Evolutionary conservation across 73 alveolate species (phyloP).

Genomic region (Tetrahymena elliotti): DNA sequence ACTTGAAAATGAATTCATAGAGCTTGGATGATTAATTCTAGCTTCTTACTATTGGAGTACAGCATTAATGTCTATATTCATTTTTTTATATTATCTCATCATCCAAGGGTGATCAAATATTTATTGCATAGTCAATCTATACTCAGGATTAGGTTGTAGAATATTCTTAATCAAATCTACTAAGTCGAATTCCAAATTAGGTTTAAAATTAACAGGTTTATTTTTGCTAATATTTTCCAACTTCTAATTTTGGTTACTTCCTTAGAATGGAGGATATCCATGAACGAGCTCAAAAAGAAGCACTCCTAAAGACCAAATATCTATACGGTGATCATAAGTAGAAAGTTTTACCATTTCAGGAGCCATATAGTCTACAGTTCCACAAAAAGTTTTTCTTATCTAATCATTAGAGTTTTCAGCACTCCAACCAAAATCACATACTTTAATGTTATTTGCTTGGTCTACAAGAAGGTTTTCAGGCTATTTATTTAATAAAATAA

Average conservation of each 20-base stretch:
- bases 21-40: not conserved
- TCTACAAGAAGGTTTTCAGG: slow-evolving; percentile 41
- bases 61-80: not conserved
- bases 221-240: slow-evolving; percentile 42
- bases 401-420: slow-evolving; percentile 39
- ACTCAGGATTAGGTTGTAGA: slow-evolving; percentile 59
- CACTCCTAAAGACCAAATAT: slow-evolving; percentile 89
- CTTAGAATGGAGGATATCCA: slow-evolving; percentile 81
- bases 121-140: slow-evolving; percentile 72
- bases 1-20: not conserved
- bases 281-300: slow-evolving; percentile 82
- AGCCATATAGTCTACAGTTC: slow-evolving; percentile 95
- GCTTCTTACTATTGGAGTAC: not conserved
- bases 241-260: slow-evolving; percentile 39
- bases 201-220: slow-evolving; percentile 45
- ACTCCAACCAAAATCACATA: slow-evolving; percentile 52
- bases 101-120: slow-evolving; percentile 91
- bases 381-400: slow-evolving; percentile 88
- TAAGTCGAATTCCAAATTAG: slow-evolving; percentile 58
- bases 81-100: slow-evolving; percentile 11
- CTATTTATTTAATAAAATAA: not conserved
- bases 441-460: slow-evolving; percentile 24
- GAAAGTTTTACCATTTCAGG: slow-evolving; percentile 85
- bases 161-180: slow-evolving; percentile 65
- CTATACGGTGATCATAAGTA: slow-evolving; percentile 75